Evolutionary conservation across 306 rosid species (phyloP).

Genomic region (Ochetophila trinervis): DNA sequence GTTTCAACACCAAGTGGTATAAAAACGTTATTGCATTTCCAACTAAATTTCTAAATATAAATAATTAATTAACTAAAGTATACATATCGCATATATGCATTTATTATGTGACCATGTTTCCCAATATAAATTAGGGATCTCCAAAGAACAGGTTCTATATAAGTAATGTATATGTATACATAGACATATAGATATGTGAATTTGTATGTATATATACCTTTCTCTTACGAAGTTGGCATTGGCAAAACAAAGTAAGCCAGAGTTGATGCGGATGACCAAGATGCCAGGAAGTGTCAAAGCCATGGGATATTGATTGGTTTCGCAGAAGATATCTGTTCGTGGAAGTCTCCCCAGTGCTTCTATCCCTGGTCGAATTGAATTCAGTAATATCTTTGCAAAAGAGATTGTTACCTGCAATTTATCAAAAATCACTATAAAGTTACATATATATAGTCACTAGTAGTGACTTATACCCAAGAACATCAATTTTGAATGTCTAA

Average conservation of each 20-base stretch:
- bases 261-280: slow-evolving; percentile 56
- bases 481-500: background rate
- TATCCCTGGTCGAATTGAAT: slow-evolving; percentile 65
- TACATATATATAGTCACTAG: slow-evolving; percentile 5
- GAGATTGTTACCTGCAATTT: slow-evolving; percentile 66
- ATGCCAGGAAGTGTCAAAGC: slow-evolving; percentile 62
- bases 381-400: slow-evolving; percentile 67
- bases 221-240: slow-evolving; percentile 77
- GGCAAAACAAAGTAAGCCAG: slow-evolving; percentile 80
- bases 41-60: no score
- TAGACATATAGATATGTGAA: background rate
- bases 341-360: slow-evolving; percentile 75
- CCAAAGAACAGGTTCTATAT: no score
- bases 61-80: no score
- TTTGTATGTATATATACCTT: slow-evolving; percentile 32
- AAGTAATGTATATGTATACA: background rate
- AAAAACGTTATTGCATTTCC: no score
- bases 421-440: slow-evolving; percentile 4
- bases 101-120: no score
- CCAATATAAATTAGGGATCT: no score
- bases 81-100: no score
- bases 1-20: no score
- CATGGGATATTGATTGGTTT: slow-evolving; percentile 74
- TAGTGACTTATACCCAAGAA: background rate
- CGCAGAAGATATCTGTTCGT: slow-evolving; percentile 61